Conservation (phyloP, 176 grass and related monocot genomes). For the Aegilops sharonensis region DNA sequence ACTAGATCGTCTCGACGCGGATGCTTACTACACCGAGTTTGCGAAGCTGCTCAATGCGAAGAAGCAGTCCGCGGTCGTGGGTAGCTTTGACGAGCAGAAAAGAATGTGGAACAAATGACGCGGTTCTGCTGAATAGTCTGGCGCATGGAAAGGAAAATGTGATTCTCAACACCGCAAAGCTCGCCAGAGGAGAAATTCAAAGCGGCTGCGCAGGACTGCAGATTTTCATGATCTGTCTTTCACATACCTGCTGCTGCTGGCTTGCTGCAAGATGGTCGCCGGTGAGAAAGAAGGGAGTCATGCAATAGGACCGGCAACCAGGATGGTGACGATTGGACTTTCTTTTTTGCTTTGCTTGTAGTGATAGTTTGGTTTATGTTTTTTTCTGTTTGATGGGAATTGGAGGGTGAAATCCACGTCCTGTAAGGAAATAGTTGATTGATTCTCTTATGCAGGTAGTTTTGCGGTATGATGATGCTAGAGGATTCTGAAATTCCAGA, state of each 20-base stretch:
- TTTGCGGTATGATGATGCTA: neutral
- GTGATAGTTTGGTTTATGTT: neutral
- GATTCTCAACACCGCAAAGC: too few relatives aligned
- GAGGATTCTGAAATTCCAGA: neutral
- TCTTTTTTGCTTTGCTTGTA: neutral
- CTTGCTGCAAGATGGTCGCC: neutral
- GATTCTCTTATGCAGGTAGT: neutral
- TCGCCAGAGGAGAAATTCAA: neutral
- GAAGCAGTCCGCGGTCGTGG: constrained; percentile 54
- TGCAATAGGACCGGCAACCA: neutral
- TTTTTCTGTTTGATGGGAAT: neutral
- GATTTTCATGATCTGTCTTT: neutral
- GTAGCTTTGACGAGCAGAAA: constrained; percentile 68
- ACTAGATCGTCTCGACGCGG: constrained; percentile 39
- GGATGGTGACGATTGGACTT: neutral
- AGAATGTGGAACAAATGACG: constrained; percentile 41
- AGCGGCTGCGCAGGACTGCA: neutral
- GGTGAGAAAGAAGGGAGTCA: neutral
- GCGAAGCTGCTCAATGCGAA: constrained; percentile 37
- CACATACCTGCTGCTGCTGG: neutral
- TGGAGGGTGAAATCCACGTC: neutral
- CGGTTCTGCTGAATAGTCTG: neutral
- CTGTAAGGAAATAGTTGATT: neutral
- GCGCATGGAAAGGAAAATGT: neutral
- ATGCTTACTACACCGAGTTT: constrained; percentile 45